phyloP scores from a whole-genome alignment of 75 land plant genomes.

The Pinus albicaulis region DNA sequence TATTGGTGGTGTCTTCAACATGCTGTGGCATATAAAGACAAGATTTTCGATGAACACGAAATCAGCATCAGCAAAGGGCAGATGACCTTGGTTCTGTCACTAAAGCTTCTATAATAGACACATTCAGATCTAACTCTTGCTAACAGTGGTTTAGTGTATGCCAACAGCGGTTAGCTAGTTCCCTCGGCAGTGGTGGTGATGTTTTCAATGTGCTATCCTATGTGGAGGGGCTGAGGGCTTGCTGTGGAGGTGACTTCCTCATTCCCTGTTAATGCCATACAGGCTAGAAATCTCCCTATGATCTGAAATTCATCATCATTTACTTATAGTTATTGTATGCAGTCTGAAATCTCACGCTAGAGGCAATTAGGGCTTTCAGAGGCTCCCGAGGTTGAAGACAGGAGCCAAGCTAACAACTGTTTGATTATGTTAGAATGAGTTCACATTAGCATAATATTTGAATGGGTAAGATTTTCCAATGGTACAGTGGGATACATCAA shows the following conservation, averaged over 20 bases:
- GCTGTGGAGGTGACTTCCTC: too few species aligned
- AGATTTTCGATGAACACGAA: too few species aligned
- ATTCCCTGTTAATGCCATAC: background rate
- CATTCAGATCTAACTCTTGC: too few species aligned
- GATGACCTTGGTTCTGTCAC: too few species aligned
- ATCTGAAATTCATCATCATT: too few species aligned
- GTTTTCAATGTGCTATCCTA: too few species aligned
- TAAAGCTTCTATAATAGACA: too few species aligned
- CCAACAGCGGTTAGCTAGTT: too few species aligned
- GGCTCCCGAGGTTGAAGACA: background rate
- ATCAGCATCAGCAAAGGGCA: too few species aligned
- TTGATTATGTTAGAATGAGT: background rate
- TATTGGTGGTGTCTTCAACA: background rate
- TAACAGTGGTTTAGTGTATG: too few species aligned
- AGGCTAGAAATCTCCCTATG: background rate
- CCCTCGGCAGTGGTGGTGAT: too few species aligned
- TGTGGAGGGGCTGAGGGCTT: too few species aligned
- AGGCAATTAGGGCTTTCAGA: background rate
- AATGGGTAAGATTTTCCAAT: background rate
- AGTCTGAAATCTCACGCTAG: background rate
- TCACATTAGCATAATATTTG: background rate
- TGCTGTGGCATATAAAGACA: background rate
- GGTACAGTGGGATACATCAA: background rate
- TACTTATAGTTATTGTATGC: background rate
- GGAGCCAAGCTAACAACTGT: background rate